Base-by-base conservation (phyloP, 768 basidiomycete genomes). In the Crucibulum laeve region DNA sequence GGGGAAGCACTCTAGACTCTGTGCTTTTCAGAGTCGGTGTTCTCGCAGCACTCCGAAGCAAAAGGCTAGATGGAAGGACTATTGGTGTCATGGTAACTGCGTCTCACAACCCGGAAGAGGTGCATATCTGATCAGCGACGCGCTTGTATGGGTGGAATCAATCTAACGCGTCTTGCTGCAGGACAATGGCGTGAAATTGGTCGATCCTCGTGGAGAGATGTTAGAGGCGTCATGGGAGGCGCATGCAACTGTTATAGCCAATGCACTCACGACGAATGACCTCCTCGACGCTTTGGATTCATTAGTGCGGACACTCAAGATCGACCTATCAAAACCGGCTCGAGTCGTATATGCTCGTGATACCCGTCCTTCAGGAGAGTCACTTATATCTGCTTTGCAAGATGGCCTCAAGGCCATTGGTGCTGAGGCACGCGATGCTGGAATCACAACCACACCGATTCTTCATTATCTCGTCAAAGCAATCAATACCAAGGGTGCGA, bases 61-160 rank as follows among this genome's bases (percentile, higher is more conserved):
- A 87, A 70, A 84, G 80, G 50, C 74, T 93, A n/a, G 84, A 86
- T 58, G 92, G 96, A 21, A 87, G 84, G 59, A 85, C 84, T 19
- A 87, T 99, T 54, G 96, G 96, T 13, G 90, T 98, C 17, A 98
- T 99, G 96, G 85, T 99, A 59, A 99, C 96, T 26, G 96, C 96
- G 2, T 95, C 92, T n/a, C 96, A 99, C 65, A 99, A 99, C 61
- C 95, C 96, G n/a, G 94, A 94, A 60, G 76, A 80, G 58, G 94
- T 93, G 56, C 51, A 77, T 57, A n/a, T 40, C 34, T 25, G 25
- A 17, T 23, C 33, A 23, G n/a, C 14, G 18, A 39, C 39, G 32
- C 33, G 33, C 10, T 43, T 35, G 24, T 51, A 13, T 22, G 50
- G 42, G 48, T 51, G 54, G 8, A 36, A 11, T 36, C 35, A n/a